These are phyloP conservation scores for Noccaea bulbosa DNA, from an alignment of 345 rosid species.

Conservation along the genomic window DNA sequence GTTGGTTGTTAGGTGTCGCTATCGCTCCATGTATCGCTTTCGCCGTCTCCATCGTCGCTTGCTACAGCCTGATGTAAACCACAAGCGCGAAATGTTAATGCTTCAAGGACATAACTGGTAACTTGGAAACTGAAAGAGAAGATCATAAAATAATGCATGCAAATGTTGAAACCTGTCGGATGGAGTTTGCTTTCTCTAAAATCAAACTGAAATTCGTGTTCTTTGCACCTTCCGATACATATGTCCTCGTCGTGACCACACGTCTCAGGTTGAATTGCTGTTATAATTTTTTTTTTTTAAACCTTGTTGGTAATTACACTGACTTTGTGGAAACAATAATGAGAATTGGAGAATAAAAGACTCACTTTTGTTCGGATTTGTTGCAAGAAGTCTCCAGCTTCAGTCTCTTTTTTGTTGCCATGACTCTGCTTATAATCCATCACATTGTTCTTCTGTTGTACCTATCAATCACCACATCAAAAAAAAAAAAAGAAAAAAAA, in stretches of 20 bases:
- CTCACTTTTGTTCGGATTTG: constrained; percentile 90
- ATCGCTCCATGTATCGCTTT: constrained; percentile 43
- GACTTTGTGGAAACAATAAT: no score
- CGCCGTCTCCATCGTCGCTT: constrained; percentile 36
- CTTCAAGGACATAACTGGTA: constrained; percentile 5
- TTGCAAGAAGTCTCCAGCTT: constrained; percentile 74
- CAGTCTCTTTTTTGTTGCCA: constrained; percentile 48
- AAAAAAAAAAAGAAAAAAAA: neutral
- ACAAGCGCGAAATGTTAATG: constrained; percentile 17
- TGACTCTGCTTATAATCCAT: constrained; percentile 47
- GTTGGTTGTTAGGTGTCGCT: constrained; percentile 18
- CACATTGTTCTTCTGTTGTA: constrained; percentile 50
- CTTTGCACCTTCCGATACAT: constrained; percentile 46
- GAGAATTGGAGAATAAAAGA: neutral
- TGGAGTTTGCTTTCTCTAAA: constrained; percentile 86
- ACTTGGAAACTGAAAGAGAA: constrained; percentile 5
- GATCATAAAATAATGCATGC: neutral
- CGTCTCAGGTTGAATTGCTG: constrained; percentile 85
- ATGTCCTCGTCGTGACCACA: constrained; percentile 45
- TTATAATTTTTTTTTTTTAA: neutral
- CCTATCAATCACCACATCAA: constrained; percentile 12
- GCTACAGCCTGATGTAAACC: constrained; percentile 39
- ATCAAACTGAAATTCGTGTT: constrained; percentile 68
- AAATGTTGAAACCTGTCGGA: constrained; percentile 68
- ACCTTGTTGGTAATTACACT: no score